Conservation (phyloP, 805 yeast genomes). For the Cyberlindnera subsufficiens region DNA sequence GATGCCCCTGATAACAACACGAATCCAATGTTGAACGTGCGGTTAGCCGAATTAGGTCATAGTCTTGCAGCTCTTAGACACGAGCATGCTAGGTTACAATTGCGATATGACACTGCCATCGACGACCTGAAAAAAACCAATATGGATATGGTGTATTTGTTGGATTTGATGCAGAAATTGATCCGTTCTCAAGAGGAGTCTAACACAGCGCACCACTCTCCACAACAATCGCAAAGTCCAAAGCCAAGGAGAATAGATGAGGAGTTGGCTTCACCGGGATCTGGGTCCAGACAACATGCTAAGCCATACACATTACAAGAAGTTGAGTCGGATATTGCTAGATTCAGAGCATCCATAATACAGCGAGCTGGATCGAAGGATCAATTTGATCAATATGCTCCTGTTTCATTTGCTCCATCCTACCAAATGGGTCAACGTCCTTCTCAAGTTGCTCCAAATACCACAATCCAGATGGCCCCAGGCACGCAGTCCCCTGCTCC, state of each 20-base stretch:
- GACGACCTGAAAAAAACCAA: slow-evolving; percentile 45
- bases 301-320: slow-evolving; percentile 10
- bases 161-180: slow-evolving; percentile 39
- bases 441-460: too few relatives aligned
- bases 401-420: slow-evolving; percentile 21
- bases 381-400: slow-evolving; percentile 15
- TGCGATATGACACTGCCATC: slow-evolving; percentile 41
- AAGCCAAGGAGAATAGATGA: slow-evolving; percentile 8
- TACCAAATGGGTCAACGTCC: slow-evolving; percentile 13
- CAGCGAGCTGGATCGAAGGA: slow-evolving; percentile 23
- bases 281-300: slow-evolving; percentile 1
- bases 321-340: slow-evolving; percentile 19
- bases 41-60: slow-evolving; percentile 34
- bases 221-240: slow-evolving; percentile 3
- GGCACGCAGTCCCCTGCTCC: slow-evolving; percentile 9
- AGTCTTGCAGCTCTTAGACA: slow-evolving; percentile 32
- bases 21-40: slow-evolving; percentile 21
- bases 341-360: slow-evolving; percentile 21
- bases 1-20: slow-evolving; percentile 10
- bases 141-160: slow-evolving; percentile 44
- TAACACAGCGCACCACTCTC: slow-evolving; percentile 4
- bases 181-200: slow-evolving; percentile 3
- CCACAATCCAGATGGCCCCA: slow-evolving; percentile 1
- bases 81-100: slow-evolving; percentile 37
- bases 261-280: slow-evolving; percentile 18